Conservation (phyloP, 768 basidiomycete genomes). For the Nevesoporus exiguus region DNA sequence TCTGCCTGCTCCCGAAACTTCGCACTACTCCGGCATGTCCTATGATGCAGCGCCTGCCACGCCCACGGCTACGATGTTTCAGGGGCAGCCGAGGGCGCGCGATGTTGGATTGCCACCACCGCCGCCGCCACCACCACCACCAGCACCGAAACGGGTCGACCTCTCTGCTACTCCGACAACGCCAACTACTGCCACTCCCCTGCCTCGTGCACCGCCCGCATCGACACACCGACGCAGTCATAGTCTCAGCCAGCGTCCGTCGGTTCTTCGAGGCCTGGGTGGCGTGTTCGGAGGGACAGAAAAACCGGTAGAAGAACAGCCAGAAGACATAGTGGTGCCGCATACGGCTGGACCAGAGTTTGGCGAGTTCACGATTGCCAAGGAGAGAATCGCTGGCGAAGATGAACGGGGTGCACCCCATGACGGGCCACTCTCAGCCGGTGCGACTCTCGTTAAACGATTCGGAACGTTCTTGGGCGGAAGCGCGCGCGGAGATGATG, state of each 20-base stretch:
- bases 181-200: constrained; percentile 27
- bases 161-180: constrained; percentile 25
- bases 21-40: constrained; percentile 78
- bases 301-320: constrained; percentile 42
- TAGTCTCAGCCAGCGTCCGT: constrained; percentile 75
- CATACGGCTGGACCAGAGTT: constrained; percentile 68
- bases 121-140: constrained; percentile 20
- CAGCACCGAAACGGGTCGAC: constrained; percentile 31
- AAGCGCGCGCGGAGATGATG: constrained; percentile 45
- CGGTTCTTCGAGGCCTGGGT: constrained; percentile 50
- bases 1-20: constrained; percentile 75
- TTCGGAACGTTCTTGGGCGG: constrained; percentile 62
- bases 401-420: constrained; percentile 23
- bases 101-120: constrained; percentile 53
- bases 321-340: constrained; percentile 40
- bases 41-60: constrained; percentile 60
- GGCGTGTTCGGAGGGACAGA: constrained; percentile 61
- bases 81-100: constrained; percentile 59
- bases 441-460: constrained; percentile 71
- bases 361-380: constrained; percentile 46
- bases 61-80: constrained; percentile 58
- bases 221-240: constrained; percentile 81
- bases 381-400: constrained; percentile 25
- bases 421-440: constrained; percentile 45
- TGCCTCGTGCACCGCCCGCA: constrained; percentile 71